Conservation (phyloP, 2,329 filamentous ascomycete genomes). For the Dichotomopilus funicola region DNA sequence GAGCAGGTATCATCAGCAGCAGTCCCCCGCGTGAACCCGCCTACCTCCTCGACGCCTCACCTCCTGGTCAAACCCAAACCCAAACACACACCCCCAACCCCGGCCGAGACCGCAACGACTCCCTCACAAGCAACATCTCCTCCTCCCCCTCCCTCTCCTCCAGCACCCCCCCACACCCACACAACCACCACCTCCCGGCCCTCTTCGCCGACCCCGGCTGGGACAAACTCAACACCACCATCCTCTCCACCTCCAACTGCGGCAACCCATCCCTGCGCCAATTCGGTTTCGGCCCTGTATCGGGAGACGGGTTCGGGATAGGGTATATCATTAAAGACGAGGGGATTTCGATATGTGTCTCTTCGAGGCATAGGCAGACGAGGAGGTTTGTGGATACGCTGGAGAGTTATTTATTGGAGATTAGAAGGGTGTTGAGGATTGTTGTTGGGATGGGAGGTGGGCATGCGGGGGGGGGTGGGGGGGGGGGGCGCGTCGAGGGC, state of each 20-base stretch:
- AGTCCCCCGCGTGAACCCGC: conserved; percentile 46
- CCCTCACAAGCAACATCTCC: conserved; percentile 32
- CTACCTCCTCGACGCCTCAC: conserved; percentile 28
- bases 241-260: conserved; percentile 96
- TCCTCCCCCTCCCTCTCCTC: conserved; percentile 37
- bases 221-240: conserved; percentile 92
- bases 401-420: conserved; percentile 85
- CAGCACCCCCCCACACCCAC: conserved; percentile 3
- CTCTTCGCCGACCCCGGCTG: conserved; percentile 86
- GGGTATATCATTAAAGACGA: conserved; percentile 99
- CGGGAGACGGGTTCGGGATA: conserved; percentile 90
- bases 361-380: conserved; percentile 90
- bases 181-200: conserved; percentile 53
- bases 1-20: conserved; percentile 34
- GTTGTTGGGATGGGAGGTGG: conserved; percentile 44
- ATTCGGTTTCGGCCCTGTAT: conserved; percentile 94
- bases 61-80: conserved; percentile 24
- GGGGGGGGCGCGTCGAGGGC: conserved; percentile 38
- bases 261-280: conserved; percentile 91
- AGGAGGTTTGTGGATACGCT: conserved; percentile 82
- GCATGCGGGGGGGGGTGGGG: conserved; percentile 21
- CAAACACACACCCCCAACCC: conserved; percentile 26
- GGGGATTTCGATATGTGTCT: conserved; percentile 81
- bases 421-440: conserved; percentile 73
- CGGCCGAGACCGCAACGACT: conserved; percentile 50